Evolutionary conservation across 192 early-diverging fungal species (phyloP), one percentile per base, ranked within the genome.

Genomic region (Backusella parvicylindrica): DNA sequence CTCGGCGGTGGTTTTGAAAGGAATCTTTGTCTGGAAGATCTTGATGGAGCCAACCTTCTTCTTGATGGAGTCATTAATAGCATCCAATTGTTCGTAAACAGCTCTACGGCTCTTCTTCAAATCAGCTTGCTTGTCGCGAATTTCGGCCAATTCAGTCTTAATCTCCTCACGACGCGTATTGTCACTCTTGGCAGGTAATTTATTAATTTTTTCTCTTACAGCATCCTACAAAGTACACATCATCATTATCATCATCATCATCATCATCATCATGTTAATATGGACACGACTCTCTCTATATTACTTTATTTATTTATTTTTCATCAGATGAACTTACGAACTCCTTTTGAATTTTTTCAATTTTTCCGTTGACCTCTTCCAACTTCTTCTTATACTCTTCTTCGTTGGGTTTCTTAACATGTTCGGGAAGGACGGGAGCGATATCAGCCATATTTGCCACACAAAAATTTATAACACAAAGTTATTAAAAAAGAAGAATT

Each of bases 1-100:
- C 35, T 96, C 96, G 26, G 85, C 93, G 28, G 88, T 84, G 33
- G 83, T 91, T 86, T 94, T 95, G 87, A 86, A 96, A 49, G 89
- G 89, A 56, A 91, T 82, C 86, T 92, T 95, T 78, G 91, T 84
- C 79, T 94, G 92, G 75, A 85, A 85, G 31, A 82, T 80, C 87
- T 93, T 93, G 65, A 78, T 68, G 30, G 60, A 30, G 35, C 50
- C 38, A 9, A 78, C 77, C 88, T 93, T 96, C 86, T 95, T 95
- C 82, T 89, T 87, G 76, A 96, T 85, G 38, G 87, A 88, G 21
- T 90, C 88, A 71, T 92, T 89, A 28, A 96, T 84, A 60, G 83
- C 73, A 68, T 88, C 93, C 71, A 94, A 81, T 74, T 89, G 83
- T 80, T 94, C 91, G 81, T 94, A 86, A 26, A 90, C 88, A 80